phyloP scores from a whole-genome alignment of 768 basidiomycete genomes.

The Sporobolomyces phaffii region DNA sequence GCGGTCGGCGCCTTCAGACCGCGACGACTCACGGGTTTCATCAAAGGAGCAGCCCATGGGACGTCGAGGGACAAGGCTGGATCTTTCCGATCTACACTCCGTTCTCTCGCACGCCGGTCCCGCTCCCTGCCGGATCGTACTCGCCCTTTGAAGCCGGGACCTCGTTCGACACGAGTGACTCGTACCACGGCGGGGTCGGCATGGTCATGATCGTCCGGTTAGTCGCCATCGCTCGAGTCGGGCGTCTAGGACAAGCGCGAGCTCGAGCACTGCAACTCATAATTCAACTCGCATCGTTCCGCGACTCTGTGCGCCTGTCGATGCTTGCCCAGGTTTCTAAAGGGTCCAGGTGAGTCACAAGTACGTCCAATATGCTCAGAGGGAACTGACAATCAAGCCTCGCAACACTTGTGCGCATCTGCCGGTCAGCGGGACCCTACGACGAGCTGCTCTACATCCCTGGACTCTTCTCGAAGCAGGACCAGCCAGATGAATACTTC shows the following conservation, averaged over 20 bases:
- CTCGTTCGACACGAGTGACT: background rate
- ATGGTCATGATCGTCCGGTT: conserved; percentile 18
- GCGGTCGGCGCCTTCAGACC: background rate
- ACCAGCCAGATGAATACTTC: background rate
- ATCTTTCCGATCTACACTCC: conserved; percentile 21
- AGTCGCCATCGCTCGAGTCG: too few relatives aligned
- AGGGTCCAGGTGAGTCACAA: background rate
- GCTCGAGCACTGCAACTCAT: too few relatives aligned
- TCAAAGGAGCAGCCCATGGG: conserved; percentile 14
- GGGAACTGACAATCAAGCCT: too few relatives aligned
- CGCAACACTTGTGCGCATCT: background rate
- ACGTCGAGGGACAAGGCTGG: conserved; percentile 18
- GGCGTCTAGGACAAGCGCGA: too few relatives aligned
- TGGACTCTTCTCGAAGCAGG: conserved; percentile 10
- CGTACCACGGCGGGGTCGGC: conserved; percentile 20
- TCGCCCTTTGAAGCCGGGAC: conserved; percentile 2
- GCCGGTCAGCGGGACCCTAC: conserved; percentile 9
- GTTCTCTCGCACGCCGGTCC: conserved; percentile 8
- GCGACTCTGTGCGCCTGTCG: too few relatives aligned
- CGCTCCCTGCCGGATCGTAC: conserved; percentile 1
- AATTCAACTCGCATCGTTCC: too few relatives aligned
- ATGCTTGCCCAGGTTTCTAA: background rate
- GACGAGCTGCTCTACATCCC: conserved; percentile 25
- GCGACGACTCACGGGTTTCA: too few relatives aligned
- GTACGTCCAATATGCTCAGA: background rate